phyloP scores from a whole-genome alignment of 2,329 filamentous ascomycete species.

The Monosporascus sp. region DNA sequence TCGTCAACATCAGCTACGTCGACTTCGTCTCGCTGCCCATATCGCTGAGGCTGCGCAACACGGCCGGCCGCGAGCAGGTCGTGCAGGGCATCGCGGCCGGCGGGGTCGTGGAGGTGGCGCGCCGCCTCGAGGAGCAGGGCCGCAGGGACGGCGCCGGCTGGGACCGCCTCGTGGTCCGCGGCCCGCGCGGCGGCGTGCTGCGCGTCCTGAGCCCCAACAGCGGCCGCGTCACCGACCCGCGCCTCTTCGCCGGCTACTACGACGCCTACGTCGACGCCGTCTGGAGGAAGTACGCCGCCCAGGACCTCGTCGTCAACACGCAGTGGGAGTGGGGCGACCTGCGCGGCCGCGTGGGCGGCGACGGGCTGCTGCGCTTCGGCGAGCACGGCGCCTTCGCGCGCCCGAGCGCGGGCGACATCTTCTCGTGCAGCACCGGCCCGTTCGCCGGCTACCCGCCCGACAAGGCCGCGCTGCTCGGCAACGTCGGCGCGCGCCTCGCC shows the following conservation, averaged over 20 bases:
- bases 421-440: slow-evolving; percentile 39
- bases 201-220: slow-evolving; percentile 50
- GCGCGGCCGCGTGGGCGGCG: slow-evolving; percentile 33
- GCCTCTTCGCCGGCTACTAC: slow-evolving; percentile 46
- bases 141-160: slow-evolving; percentile 42
- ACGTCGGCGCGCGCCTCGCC: slow-evolving; percentile 66
- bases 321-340: slow-evolving; percentile 47
- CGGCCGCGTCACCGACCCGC: slow-evolving; percentile 36
- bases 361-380: slow-evolving; percentile 33
- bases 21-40: slow-evolving; percentile 69
- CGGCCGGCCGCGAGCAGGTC: slow-evolving; percentile 35
- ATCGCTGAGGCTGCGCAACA: slow-evolving; percentile 46
- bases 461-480: slow-evolving; percentile 44
- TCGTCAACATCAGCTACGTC: slow-evolving; percentile 67
- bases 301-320: slow-evolving; percentile 46
- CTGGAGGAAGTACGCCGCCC: slow-evolving; percentile 42
- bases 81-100: slow-evolving; percentile 44
- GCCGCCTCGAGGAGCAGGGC: slow-evolving; percentile 39
- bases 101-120: slow-evolving; percentile 41
- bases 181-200: slow-evolving; percentile 33
- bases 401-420: slow-evolving; percentile 35
- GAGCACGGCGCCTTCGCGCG: slow-evolving; percentile 35
- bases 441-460: slow-evolving; percentile 40
- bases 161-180: slow-evolving; percentile 44
- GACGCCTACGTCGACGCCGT: slow-evolving; percentile 43